Base-by-base conservation (phyloP, 2,329 filamentous ascomycete species). In the Fusarium pseudocircinatum region DNA sequence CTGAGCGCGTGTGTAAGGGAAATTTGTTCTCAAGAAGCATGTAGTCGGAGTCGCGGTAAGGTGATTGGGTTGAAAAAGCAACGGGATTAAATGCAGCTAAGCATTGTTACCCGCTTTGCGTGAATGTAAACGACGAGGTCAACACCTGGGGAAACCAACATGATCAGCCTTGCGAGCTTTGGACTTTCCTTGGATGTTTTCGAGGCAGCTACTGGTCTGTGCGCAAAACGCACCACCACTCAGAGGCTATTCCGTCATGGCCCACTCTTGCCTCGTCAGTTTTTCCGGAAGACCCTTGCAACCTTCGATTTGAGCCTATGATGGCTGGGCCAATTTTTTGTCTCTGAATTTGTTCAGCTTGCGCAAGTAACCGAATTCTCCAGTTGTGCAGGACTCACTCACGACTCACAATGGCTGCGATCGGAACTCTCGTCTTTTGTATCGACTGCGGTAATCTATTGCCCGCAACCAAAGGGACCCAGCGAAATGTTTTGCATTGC, bases 351-450 rank as follows among this genome's bases (percentile, higher is more conserved):
- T 74, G 64, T 70, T 54, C 43, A 67, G 34, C 50, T 61, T 58
- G 53, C 60, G 57, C 57, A 60, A n/a, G 56, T 57, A 37, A 20
- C 67, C 50, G n/a, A 63, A 34, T 20, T 63, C 72, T 50, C 58
- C 49, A 52, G 43, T 52, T 62, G 28, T 49, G n/a, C 34, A 60
- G 47, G 49, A 36, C 37, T 43, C 18, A 37, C 46, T 36, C 64
- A 56, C 54, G 46, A 72, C 74, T 66, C 64, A 85, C 77, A 70
- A 98, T 98, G 96, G 91, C 95, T 74, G 91, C 94, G 24, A 95
- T 98, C 75, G 96, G 95, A 63, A 96, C 95, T 59, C 87, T 98
- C 44, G 92, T 97, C 40, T 98, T 98, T 83, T 98, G 96, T 85
- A 94, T 89, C 60, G 94, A 95, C 81, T 98, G 96, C 82, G 96